Conservation (phyloP, 495 filamentous ascomycete genomes). For the Penicillium verhagenii region DNA sequence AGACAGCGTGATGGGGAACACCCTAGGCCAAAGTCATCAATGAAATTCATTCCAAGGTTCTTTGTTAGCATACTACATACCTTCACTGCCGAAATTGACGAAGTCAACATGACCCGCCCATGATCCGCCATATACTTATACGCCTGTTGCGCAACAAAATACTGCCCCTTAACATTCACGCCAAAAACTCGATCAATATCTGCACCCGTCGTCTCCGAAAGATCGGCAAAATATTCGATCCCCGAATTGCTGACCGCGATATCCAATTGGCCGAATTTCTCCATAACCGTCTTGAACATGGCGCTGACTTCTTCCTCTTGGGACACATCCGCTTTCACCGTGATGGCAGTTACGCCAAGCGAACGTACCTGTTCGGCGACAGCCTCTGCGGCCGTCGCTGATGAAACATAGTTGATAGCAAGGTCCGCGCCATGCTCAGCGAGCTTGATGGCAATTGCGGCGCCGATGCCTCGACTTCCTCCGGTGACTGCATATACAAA, state of each 20-base stretch:
- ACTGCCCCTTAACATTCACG: constrained; percentile 57
- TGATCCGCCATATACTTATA: constrained; percentile 56
- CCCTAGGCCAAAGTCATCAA: constrained; percentile 5
- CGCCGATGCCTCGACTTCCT: constrained; percentile 41
- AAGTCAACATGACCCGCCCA: constrained; percentile 32
- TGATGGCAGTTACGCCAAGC: constrained; percentile 42
- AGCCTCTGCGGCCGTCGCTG: constrained; percentile 38
- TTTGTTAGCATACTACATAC: too few species aligned
- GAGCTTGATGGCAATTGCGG: constrained; percentile 37
- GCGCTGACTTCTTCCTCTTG: constrained; percentile 39
- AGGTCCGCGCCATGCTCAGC: constrained; percentile 42
- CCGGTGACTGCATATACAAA: constrained; percentile 27
- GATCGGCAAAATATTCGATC: constrained; percentile 50
- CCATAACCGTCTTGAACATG: constrained; percentile 45
- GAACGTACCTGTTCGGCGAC: constrained; percentile 46
- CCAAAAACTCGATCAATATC: constrained; percentile 54
- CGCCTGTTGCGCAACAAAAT: constrained; percentile 66
- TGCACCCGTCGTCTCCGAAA: constrained; percentile 48
- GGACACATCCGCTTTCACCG: constrained; percentile 52
- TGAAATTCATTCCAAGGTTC: too few species aligned
- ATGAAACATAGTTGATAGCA: constrained; percentile 38
- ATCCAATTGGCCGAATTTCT: constrained; percentile 40
- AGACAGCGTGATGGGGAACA: constrained; percentile 33
- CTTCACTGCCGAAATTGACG: constrained; percentile 33
- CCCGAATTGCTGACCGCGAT: constrained; percentile 55